Evolutionary conservation across 371 early-diverging fungal species (phyloP), one percentile per base, ranked within the genome.

Genomic region (Basidiobolus heterosporus): DNA sequence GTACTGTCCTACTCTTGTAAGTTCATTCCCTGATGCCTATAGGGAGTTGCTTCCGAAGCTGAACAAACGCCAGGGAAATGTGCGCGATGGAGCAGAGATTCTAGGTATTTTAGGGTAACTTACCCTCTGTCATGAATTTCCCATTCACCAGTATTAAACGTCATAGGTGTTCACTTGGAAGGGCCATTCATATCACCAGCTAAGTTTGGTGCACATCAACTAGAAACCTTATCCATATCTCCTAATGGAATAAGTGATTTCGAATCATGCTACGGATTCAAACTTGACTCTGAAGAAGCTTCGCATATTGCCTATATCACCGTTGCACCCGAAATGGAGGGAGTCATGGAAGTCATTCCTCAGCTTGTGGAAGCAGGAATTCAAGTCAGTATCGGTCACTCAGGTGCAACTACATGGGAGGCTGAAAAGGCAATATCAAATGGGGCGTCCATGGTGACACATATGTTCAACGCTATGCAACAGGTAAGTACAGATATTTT

Each of bases 391-490:
- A 66, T 82, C 37, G 79, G 72, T 62, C 30, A 30, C 39, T 48
- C 40, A 23, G 21, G 23, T 19, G 9, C 39, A 38, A 38, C 17
- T 44, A 13, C 18, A n/a, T 42, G n/a, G 18, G 30, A 30, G 30
- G 30, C 30, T 30, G 50, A 37, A 17, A 38, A 23, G 3, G 20
- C 4, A 9, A 8, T 23, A 44, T 7, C 19, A 20, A 47, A 23
- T 24, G 20, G 9, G 16, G 15, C 24, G 40, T 11, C 39, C 39
- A 23, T 16, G 18, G 61, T 86, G 37, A 88, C 88, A 0, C 88
- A 88, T 53, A 57, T 88, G 50, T 88, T 87, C 58, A 82, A 85
- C 46, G 83, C 85, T 35, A 84, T 84, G 86, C 80, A 74, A 52
- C 71, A 72, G 14, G 72, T 71, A 65, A 61, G 15, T 24, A 14